Percentiles rank a stretch among this genome's conserved stretches.
These are phyloP conservation scores for Starmerella sirachaensis DNA, from an alignment of 805 yeast genomes.

Conservation along the genomic window DNA sequence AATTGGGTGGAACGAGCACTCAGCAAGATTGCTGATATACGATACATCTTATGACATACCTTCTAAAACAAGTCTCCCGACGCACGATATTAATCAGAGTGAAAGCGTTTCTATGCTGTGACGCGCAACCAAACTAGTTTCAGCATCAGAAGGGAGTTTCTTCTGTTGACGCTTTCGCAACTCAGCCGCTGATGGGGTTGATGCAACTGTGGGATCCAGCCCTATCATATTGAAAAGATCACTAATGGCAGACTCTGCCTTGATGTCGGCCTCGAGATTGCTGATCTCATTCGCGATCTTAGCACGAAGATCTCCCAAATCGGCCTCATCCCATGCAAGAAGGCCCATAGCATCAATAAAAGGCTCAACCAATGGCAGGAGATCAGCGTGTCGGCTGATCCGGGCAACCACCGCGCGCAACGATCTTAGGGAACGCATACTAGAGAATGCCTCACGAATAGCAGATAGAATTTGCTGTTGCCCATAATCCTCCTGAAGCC, in stretches of 20 bases:
- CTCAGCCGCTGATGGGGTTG: conserved; percentile 15
- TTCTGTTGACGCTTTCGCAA: conserved; percentile 17
- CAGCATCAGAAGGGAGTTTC: conserved; percentile 6
- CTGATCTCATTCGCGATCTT: conserved; percentile 40
- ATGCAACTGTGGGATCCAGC: conserved; percentile 13
- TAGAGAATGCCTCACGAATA: conserved; percentile 22
- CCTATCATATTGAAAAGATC: conserved; percentile 24
- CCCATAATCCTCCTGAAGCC: conserved; percentile 57
- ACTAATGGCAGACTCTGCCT: conserved; percentile 21
- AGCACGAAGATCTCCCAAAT: conserved; percentile 35
- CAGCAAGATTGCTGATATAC: too few relatives aligned
- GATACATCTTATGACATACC: neutral
- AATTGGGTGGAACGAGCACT: too few relatives aligned
- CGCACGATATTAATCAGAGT: conserved; percentile 8
- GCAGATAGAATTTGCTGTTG: conserved; percentile 30
- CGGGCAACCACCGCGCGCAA: conserved; percentile 32
- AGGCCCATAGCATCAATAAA: conserved; percentile 65
- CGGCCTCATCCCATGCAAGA: conserved; percentile 47
- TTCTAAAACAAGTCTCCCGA: neutral
- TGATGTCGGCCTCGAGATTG: conserved; percentile 23
- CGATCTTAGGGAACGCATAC: conserved; percentile 14
- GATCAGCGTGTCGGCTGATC: conserved; percentile 37
- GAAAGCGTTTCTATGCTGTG: conserved; percentile 28
- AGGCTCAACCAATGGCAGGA: conserved; percentile 50
- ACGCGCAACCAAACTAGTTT: conserved; percentile 20